phyloP scores from a whole-genome alignment of 305 asterid genomes.

The Euphrasia arctica region DNA sequence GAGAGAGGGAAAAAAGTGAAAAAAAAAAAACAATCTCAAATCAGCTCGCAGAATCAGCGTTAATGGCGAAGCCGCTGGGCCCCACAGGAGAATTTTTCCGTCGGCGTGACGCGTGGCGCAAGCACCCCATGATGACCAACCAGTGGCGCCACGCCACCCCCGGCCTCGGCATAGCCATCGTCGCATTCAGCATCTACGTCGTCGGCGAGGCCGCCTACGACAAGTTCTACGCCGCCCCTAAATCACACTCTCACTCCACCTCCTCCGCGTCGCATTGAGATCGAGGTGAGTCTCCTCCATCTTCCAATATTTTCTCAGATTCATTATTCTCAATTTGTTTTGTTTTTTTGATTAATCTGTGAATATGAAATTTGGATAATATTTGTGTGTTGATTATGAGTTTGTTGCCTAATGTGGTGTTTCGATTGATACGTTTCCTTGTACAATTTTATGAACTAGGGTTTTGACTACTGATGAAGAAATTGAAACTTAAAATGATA shows the following conservation, averaged over 20 bases:
- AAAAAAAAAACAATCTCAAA: not conserved
- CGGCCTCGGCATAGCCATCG: constrained; percentile 15
- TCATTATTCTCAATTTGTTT: not conserved
- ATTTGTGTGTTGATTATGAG: not conserved
- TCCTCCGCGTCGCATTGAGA: constrained; percentile 10
- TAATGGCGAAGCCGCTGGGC: constrained; percentile 17
- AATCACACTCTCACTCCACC: constrained; percentile 15
- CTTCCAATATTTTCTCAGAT: not conserved
- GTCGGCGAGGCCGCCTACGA: constrained; percentile 16
- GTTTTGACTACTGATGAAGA: too few relatives aligned
- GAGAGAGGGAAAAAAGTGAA: too few relatives aligned
- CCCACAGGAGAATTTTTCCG: constrained; percentile 12
- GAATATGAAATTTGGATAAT: not conserved
- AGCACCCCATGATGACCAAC: constrained; percentile 9
- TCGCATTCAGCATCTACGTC: constrained; percentile 10
- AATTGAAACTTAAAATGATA: too few relatives aligned
- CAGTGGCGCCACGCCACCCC: constrained; percentile 19
- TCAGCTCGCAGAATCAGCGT: not conserved
- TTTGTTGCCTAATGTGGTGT: not conserved
- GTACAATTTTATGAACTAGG: too few relatives aligned
- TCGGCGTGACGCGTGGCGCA: constrained; percentile 11
- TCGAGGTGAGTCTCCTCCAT: constrained; percentile 1
- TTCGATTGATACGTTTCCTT: not conserved
- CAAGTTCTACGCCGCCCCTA: constrained; percentile 12
- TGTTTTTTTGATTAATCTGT: not conserved